phyloP scores from a whole-genome alignment of 192 early-diverging fungal genomes.

The Coemansia sp. region DNA sequence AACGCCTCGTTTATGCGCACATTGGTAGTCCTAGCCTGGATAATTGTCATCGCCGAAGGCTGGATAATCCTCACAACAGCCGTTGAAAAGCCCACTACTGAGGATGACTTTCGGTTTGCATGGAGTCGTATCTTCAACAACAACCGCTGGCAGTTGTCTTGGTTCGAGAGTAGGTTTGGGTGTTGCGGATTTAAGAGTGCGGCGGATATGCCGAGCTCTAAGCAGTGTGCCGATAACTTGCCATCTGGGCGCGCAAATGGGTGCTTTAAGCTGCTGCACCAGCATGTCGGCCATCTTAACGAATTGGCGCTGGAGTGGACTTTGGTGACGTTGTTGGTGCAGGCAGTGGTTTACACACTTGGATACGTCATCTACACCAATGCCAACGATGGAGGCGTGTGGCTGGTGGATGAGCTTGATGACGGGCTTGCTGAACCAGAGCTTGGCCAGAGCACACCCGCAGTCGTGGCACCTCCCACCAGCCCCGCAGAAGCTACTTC shows the following conservation, averaged over 20 bases:
- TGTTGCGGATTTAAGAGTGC: constrained; percentile 52
- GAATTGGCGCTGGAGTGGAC: constrained; percentile 6
- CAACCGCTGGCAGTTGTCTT: constrained; percentile 38
- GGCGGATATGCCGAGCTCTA: constrained; percentile 37
- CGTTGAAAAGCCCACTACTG: constrained; percentile 12
- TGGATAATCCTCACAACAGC: constrained; percentile 17
- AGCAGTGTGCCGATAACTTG: neutral
- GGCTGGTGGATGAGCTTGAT: constrained; percentile 13
- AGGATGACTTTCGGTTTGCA: constrained; percentile 24
- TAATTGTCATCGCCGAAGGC: constrained; percentile 26
- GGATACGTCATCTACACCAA: constrained; percentile 7
- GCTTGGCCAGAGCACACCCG: neutral
- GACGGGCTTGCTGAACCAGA: constrained; percentile 1
- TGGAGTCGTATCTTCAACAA: constrained; percentile 49
- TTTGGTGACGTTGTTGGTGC: constrained; percentile 15
- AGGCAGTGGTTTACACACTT: constrained; percentile 6
- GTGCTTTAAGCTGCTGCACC: constrained; percentile 13
- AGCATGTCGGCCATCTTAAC: constrained; percentile 4
- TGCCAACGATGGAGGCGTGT: neutral
- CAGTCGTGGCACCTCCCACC: neutral
- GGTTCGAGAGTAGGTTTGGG: constrained; percentile 49
- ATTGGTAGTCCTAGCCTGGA: constrained; percentile 1
- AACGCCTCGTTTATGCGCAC: constrained; percentile 1
- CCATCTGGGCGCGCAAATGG: neutral
- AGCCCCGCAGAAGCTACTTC: neutral